phyloP scores from a whole-genome alignment of 2,329 filamentous ascomycete species.

The Parastagonospora nodorum region DNA sequence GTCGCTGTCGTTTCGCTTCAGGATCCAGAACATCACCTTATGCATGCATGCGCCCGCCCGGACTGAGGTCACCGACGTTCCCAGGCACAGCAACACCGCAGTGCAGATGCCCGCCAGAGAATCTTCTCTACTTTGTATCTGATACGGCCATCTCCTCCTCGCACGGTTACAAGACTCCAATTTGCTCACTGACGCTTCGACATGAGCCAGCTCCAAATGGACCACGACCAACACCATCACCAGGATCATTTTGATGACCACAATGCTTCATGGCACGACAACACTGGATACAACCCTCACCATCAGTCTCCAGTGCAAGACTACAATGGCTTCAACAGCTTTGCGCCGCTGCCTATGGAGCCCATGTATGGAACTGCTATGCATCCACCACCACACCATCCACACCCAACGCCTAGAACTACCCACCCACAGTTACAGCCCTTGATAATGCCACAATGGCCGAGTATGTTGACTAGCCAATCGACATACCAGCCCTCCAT shows the following conservation, averaged over 20 bases:
- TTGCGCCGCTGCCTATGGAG: constrained; percentile 47
- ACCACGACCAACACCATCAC: constrained; percentile 46
- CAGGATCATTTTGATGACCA: constrained; percentile 44
- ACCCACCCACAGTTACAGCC: constrained; percentile 49
- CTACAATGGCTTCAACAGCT: constrained; percentile 45
- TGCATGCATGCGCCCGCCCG: constrained; percentile 47
- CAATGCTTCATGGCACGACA: constrained; percentile 39
- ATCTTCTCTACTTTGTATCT: constrained; percentile 30
- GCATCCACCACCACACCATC: constrained; percentile 46
- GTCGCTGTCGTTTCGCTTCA: constrained; percentile 41
- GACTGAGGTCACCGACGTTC: constrained; percentile 38
- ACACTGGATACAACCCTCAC: constrained; percentile 36
- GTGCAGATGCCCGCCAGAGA: constrained; percentile 40
- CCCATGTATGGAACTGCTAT: constrained; percentile 44
- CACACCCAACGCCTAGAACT: constrained; percentile 36
- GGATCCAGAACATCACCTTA: constrained; percentile 38
- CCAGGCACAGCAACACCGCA: constrained; percentile 34
- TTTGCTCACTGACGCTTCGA: constrained; percentile 22
- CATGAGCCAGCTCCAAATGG: constrained; percentile 51
- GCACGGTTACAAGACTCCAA: constrained; percentile 27
- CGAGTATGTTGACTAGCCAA: constrained; percentile 50
- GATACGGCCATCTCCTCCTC: constrained; percentile 34
- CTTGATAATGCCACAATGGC: constrained; percentile 49
- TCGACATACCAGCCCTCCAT: constrained; percentile 47
- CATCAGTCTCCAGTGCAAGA: constrained; percentile 49